Conservation (phyloP, 2,329 filamentous ascomycete species). For the Venturia pyrina region DNA sequence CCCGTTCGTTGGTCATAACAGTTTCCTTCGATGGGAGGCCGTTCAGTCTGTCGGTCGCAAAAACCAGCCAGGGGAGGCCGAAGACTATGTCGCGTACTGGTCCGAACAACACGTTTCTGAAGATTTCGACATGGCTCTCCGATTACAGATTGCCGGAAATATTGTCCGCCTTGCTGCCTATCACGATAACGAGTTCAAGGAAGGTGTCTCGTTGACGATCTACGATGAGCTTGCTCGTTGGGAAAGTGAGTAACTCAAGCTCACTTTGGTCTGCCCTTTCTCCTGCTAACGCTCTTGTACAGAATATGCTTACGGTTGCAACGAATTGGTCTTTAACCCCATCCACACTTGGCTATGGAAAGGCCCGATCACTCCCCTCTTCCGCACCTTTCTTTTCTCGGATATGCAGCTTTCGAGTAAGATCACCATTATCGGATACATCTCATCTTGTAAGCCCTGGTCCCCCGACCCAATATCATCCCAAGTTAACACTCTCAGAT, state of each 20-base stretch:
- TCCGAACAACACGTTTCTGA: constrained; percentile 16
- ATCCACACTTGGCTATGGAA: constrained; percentile 48
- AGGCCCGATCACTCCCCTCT: constrained; percentile 57
- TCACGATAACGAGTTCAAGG: constrained; percentile 14
- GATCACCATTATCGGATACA: constrained; percentile 60
- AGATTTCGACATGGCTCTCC: constrained; percentile 16
- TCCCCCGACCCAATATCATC: no score
- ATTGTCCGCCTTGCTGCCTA: constrained; percentile 14
- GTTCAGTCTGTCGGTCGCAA: constrained; percentile 2
- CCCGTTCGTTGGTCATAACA: constrained; percentile 15
- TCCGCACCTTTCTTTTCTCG: constrained; percentile 49
- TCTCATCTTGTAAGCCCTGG: constrained; percentile 21
- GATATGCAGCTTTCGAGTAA: constrained; percentile 57
- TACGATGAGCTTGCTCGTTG: constrained; percentile 52
- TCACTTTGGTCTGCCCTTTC: no score
- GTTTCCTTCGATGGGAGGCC: constrained; percentile 9
- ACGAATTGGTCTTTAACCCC: constrained; percentile 61
- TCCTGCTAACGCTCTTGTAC: no score
- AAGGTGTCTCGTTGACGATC: constrained; percentile 16
- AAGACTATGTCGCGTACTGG: constrained; percentile 13
- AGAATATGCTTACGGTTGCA: constrained; percentile 60
- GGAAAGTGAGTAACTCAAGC: constrained; percentile 37
- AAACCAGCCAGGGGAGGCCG: neutral
- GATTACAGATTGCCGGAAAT: constrained; percentile 14
- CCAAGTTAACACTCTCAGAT: no score